Evolutionary conservation across 2,329 filamentous ascomycete genomes (phyloP).

Genomic region (Massarina eburnea): DNA sequence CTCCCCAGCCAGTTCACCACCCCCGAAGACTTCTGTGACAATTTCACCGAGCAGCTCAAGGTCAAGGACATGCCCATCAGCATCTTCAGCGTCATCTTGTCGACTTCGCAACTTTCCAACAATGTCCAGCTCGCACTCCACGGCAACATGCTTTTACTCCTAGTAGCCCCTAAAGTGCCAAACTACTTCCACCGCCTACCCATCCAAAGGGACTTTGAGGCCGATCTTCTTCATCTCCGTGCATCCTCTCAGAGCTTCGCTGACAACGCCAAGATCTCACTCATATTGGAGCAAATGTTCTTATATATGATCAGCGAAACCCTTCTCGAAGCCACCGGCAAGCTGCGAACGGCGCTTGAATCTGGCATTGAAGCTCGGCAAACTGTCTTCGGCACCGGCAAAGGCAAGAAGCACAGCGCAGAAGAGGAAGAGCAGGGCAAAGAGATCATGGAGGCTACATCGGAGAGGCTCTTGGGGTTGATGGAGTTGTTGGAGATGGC

Average conservation of each 20-base stretch:
- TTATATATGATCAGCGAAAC: conserved; percentile 30
- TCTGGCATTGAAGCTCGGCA: conserved; percentile 56
- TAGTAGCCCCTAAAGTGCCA: conserved; percentile 26
- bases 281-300: conserved; percentile 38
- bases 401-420: conserved; percentile 45
- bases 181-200: conserved; percentile 28
- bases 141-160: conserved; percentile 32
- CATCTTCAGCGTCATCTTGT: conserved; percentile 60
- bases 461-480: conserved; percentile 36
- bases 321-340: conserved; percentile 19
- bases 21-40: conserved; percentile 60
- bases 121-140: conserved; percentile 52
- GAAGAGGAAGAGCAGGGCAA: conserved; percentile 41
- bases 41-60: conserved; percentile 59
- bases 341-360: conserved; percentile 51
- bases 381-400: conserved; percentile 46
- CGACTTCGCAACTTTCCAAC: conserved; percentile 48
- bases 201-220: conserved; percentile 31
- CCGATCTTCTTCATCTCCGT: conserved; percentile 24
- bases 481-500: conserved; percentile 36
- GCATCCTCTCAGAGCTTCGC: conserved; percentile 30
- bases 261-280: conserved; percentile 37
- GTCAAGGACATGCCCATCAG: conserved; percentile 55
- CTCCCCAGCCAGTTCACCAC: conserved; percentile 52
- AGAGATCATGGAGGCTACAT: conserved; percentile 36